These are phyloP conservation scores for Gypsophila paniculata DNA, from an alignment of 179 eudicot genomes.

Conservation along the genomic window DNA sequence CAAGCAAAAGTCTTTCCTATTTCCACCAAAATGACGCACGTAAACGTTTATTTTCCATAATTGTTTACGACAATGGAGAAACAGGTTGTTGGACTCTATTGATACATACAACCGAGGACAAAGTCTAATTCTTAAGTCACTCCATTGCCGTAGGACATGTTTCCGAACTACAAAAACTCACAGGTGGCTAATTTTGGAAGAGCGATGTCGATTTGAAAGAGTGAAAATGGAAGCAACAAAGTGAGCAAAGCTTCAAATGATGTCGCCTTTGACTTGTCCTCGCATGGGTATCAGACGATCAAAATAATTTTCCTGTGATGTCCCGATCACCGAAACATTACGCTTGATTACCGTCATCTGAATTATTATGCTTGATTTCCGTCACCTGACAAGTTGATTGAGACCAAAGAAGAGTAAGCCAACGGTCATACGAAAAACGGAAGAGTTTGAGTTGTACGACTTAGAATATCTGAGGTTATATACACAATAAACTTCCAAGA, in stretches of 20 bases:
- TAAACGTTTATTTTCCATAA: too few relatives aligned
- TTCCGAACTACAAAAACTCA: neutral
- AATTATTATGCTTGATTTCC: neutral
- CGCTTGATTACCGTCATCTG: neutral
- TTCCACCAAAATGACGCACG: neutral
- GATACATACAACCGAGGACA: neutral
- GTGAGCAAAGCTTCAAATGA: conserved; percentile 27
- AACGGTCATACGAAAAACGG: neutral
- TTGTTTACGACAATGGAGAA: neutral
- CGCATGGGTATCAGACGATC: conserved; percentile 29
- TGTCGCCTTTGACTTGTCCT: conserved; percentile 38
- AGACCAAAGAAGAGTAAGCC: too few relatives aligned
- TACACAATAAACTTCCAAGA: neutral
- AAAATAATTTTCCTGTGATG: neutral
- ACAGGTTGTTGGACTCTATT: neutral
- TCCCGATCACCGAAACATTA: neutral
- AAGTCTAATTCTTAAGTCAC: neutral
- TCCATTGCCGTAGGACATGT: neutral
- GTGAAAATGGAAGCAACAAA: conserved; percentile 28
- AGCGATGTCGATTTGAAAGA: conserved; percentile 9
- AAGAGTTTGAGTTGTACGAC: neutral
- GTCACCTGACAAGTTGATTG: too few relatives aligned
- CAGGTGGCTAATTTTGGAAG: neutral
- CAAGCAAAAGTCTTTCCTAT: neutral
- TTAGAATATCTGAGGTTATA: neutral